These are phyloP conservation scores for Starmerella apicola DNA, from an alignment of 805 yeast genomes.

Conservation along the genomic window DNA sequence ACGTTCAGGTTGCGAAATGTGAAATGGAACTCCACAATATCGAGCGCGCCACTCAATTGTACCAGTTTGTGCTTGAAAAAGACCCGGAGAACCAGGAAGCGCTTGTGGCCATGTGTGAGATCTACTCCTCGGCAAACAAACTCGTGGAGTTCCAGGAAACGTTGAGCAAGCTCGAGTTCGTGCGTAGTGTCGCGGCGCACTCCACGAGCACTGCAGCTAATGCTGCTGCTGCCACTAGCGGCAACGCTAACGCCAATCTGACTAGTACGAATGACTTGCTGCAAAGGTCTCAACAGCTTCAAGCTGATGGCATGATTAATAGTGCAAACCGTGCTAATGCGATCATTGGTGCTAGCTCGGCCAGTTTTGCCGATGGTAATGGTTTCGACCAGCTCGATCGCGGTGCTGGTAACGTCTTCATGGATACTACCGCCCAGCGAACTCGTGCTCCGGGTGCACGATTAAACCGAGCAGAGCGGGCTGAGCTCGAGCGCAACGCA, in stretches of 20 bases:
- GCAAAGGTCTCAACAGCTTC: too few relatives aligned
- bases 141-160: constrained; percentile 23
- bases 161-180: constrained; percentile 7
- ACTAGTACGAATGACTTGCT: too few relatives aligned
- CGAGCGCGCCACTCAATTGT: constrained; percentile 24
- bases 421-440: constrained; percentile 2
- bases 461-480: constrained; percentile 17
- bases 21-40: constrained; percentile 49
- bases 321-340: background rate
- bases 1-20: constrained; percentile 61
- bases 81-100: constrained; percentile 48
- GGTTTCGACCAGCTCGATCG: constrained; percentile 3
- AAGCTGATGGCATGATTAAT: background rate
- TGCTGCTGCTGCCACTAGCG: background rate
- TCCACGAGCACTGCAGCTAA: background rate
- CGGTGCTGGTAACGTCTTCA: constrained; percentile 7
- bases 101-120: constrained; percentile 69
- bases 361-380: constrained; percentile 1
- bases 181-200: constrained; percentile 3
- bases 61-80: constrained; percentile 18
- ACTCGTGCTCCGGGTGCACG: constrained; percentile 10
- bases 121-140: constrained; percentile 38
- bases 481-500: constrained; percentile 42
- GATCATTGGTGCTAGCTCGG: background rate
- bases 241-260: background rate